Conservation (phyloP, 371 early-diverging fungal genomes). For the Caulochytrium protostelioides region DNA sequence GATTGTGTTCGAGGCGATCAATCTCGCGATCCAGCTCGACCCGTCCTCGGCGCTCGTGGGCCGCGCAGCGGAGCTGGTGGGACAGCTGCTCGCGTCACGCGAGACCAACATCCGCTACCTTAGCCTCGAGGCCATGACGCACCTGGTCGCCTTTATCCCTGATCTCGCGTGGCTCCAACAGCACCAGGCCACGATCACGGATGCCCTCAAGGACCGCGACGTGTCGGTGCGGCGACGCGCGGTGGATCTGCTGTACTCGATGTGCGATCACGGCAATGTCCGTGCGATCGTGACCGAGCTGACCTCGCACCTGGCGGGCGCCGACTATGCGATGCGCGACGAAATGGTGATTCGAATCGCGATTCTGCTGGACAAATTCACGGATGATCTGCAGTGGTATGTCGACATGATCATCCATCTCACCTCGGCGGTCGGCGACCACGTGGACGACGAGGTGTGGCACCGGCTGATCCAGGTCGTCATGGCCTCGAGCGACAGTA, state of each 20-base stretch:
- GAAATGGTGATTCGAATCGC: conserved; percentile 96
- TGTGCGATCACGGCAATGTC: conserved; percentile 80
- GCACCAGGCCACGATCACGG: conserved; percentile 71
- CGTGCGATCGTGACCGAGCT: conserved; percentile 73
- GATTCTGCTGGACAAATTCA: conserved; percentile 88
- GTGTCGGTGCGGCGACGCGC: conserved; percentile 85
- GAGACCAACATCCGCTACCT: conserved; percentile 90
- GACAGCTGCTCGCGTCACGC: conserved; percentile 67
- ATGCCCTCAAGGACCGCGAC: conserved; percentile 80
- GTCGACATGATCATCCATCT: conserved; percentile 88
- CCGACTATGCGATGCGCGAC: conserved; percentile 76
- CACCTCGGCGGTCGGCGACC: conserved; percentile 82
- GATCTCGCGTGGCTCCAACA: conserved; percentile 57
- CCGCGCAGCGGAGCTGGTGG: conserved; percentile 58
- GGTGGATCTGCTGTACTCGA: conserved; percentile 83
- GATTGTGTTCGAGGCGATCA: conserved; percentile 87
- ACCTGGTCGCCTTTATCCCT: conserved; percentile 59
- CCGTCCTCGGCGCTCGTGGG: conserved; percentile 61
- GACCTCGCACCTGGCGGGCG: conserved; percentile 56
- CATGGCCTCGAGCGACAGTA: conserved; percentile 72
- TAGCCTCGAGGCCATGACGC: conserved; percentile 89
- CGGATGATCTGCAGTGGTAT: conserved; percentile 91
- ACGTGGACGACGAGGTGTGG: conserved; percentile 91
- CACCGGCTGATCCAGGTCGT: conserved; percentile 88
- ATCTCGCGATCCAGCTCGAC: conserved; percentile 77